Evolutionary conservation across 768 basidiomycete species (phyloP).

Genomic region (Amanita jacksonii): DNA sequence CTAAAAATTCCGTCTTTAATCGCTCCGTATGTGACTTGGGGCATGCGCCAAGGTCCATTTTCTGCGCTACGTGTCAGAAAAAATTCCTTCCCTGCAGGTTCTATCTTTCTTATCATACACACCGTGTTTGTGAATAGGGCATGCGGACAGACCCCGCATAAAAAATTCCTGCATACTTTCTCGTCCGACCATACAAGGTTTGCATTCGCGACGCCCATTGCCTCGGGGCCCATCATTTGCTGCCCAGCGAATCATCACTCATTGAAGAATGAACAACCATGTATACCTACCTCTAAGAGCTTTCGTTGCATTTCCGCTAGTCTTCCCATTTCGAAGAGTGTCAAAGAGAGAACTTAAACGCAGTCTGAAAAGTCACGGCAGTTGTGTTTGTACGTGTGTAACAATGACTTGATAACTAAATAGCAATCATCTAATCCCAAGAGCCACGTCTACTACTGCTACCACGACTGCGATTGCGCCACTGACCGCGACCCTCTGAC

Average conservation of each 20-base stretch:
- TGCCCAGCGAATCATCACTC: conserved; percentile 27
- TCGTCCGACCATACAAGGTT: conserved; percentile 93
- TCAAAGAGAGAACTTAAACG: neutral
- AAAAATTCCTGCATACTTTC: conserved; percentile 96
- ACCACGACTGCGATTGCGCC: neutral
- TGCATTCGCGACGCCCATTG: conserved; percentile 91
- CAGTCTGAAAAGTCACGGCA: neutral
- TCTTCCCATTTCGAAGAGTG: conserved; percentile 65
- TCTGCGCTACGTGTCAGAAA: conserved; percentile 37
- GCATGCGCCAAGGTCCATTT: conserved; percentile 99
- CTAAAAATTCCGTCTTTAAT: conserved; percentile 82
- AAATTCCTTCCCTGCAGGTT: no score
- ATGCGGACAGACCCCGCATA: conserved; percentile 98
- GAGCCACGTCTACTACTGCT: neutral
- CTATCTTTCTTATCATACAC: conserved; percentile 21
- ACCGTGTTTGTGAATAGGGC: conserved; percentile 97
- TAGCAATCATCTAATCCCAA: neutral
- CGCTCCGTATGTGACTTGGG: conserved; percentile 95
- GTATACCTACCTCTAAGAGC: conserved; percentile 46
- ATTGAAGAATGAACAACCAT: neutral
- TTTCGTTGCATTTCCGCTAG: conserved; percentile 97
- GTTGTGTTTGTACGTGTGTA: conserved; percentile 15
- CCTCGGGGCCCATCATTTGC: conserved; percentile 99
- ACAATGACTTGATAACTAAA: conserved; percentile 1
- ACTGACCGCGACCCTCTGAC: neutral